A percentile compares a stretch with the other conserved stretches of the same genome.
Evolutionary conservation across 2,329 filamentous ascomycete genomes (phyloP).

Genomic region (Plectosphaerella sp.): DNA sequence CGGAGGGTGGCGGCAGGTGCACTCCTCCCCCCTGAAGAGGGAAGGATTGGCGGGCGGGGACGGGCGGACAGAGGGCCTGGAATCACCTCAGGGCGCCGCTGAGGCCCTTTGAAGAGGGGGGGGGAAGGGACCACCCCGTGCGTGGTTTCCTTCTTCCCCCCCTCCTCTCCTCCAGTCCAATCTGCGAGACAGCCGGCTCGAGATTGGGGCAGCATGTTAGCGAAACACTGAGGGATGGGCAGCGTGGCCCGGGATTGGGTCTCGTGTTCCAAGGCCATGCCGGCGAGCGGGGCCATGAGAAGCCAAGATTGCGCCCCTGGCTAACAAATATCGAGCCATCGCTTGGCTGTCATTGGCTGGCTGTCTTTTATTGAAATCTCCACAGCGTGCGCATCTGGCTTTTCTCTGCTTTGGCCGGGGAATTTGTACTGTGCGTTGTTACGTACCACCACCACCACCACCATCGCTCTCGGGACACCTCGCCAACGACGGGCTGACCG

Average conservation of each 20-base stretch:
- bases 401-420: no score
- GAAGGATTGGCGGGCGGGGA: not conserved
- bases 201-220: not conserved
- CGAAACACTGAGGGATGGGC: conserved; percentile 1
- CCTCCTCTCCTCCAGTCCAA: not conserved
- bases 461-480: no score
- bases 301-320: not conserved
- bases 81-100: not conserved
- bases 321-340: not conserved
- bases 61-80: not conserved
- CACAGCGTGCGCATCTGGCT: not conserved
- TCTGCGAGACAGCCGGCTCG: not conserved
- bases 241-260: not conserved
- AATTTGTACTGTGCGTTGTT: no score
- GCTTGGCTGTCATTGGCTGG: not conserved
- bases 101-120: not conserved
- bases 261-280: not conserved
- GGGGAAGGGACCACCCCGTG: not conserved
- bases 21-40: not conserved
- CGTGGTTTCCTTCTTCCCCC: not conserved
- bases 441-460: no score
- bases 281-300: not conserved
- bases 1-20: no score
- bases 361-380: not conserved
- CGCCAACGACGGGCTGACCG: no score